These are phyloP conservation scores for Cymbidium sinense DNA, from an alignment of 106 monocot species.

Conservation along the genomic window DNA sequence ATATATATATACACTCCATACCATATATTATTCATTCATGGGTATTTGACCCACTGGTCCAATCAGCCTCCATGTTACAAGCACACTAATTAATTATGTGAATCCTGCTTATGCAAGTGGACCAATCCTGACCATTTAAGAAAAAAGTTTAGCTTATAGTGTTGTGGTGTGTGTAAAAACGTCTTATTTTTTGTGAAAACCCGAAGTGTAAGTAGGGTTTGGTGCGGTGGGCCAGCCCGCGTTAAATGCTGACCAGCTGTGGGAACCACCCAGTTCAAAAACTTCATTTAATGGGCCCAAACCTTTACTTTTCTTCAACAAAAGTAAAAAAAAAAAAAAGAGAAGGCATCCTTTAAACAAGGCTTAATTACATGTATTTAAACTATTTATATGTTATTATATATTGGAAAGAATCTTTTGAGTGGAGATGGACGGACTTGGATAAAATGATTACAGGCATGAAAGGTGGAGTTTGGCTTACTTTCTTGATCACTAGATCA, in stretches of 20 bases:
- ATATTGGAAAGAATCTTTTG: neutral
- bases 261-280: no score
- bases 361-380: neutral
- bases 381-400: neutral
- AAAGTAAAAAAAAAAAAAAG: neutral
- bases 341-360: neutral
- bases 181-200: neutral
- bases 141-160: neutral
- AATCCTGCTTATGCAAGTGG: neutral
- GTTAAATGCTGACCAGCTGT: neutral
- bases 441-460: constrained; percentile 5
- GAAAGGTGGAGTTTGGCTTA: constrained; percentile 7
- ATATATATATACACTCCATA: no score
- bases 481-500: neutral
- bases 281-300: neutral
- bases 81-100: no score
- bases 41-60: no score
- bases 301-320: neutral
- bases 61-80: no score
- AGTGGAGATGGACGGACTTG: neutral
- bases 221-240: neutral
- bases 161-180: neutral
- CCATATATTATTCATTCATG: no score
- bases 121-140: neutral
- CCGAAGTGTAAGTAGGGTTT: neutral